Base-by-base conservation (phyloP, 176 grass and related monocot species). In the Alopecurus myosuroides region DNA sequence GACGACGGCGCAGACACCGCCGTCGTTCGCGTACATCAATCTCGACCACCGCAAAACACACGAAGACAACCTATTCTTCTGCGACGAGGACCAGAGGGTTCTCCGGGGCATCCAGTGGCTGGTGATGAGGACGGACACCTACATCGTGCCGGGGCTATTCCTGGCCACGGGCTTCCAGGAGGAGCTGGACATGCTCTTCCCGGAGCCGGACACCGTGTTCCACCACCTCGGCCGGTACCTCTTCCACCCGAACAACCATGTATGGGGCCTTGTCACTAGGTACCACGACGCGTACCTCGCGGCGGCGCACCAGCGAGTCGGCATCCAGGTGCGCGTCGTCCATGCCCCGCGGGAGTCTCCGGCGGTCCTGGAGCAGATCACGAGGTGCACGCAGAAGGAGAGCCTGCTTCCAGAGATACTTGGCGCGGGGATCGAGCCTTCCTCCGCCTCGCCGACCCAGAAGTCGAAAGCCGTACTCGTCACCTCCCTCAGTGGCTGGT, bases 221-320 rank as follows among this genome's bases (percentile, higher is more conserved):
- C 94, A 96, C 77, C 90, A 96, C 61, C 29, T 93, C 35, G 86
- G 78, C 30, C 83, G 91, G 1, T 93, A 91, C 74, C 81, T 96
- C 0, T 93, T 96, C 75, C 88, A 96, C 65, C 91, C 94, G 0
- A 87, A 8, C 66, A 96, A 96, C 79, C 74, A 77, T 51, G 84
- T 96, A 1, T 96, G 94, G 94, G 94, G 94, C 63, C 83, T 96
- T 51, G 77, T 96, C 41, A 55, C 88, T 30, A 55, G 94, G 8
- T 96, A 89, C 63, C 78, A 95, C 55, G 52, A 76, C 51, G 80
- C 87, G 0, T 89, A 92, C 76, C 87, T 92, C 39, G 67, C 84
- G 6, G 15, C 26, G 73, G 85, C 89, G 55, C 29, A 71, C 23
- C 77, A 83, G 34, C 70, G 74, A 0, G 61, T 94, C 1, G 92